Percentiles rank a stretch among this genome's conserved stretches.
Conservation (phyloP, 106 monocot species). For the Gastrodia elata region DNA sequence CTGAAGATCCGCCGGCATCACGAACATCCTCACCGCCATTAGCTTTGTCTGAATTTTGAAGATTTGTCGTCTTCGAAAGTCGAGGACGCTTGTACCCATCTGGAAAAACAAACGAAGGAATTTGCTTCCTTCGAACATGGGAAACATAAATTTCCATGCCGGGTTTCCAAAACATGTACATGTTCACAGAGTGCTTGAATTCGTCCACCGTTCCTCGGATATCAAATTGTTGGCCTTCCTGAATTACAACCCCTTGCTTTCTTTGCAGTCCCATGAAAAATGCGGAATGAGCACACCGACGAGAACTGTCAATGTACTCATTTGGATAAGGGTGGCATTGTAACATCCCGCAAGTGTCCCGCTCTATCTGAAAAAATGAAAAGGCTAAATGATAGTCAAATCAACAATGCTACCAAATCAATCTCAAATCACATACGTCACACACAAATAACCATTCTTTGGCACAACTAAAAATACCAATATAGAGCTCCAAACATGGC, state of each 20-base stretch:
- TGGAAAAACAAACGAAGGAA: constrained; percentile 85
- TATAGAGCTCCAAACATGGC: neutral
- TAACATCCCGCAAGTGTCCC: constrained; percentile 79
- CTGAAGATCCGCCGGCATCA: constrained; percentile 21
- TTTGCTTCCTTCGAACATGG: constrained; percentile 79
- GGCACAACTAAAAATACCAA: neutral
- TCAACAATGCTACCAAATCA: neutral
- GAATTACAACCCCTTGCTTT: constrained; percentile 34
- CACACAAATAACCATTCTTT: neutral
- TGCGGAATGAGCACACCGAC: constrained; percentile 42
- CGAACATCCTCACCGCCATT: neutral
- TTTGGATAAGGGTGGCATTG: constrained; percentile 73
- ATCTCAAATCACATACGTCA: neutral
- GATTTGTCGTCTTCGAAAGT: constrained; percentile 14
- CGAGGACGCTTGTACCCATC: constrained; percentile 62
- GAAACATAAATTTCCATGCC: constrained; percentile 78
- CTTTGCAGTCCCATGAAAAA: constrained; percentile 80
- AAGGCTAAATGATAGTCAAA: neutral
- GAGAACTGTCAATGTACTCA: constrained; percentile 44
- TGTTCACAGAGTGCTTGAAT: constrained; percentile 63
- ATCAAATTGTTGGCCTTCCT: constrained; percentile 75
- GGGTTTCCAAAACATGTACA: constrained; percentile 74
- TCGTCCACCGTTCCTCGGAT: constrained; percentile 83
- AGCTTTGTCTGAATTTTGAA: constrained; percentile 15
- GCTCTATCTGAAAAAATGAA: constrained; percentile 60